Conservation (phyloP, 2,329 filamentous ascomycete species). For the Alternaria metachromatica region DNA sequence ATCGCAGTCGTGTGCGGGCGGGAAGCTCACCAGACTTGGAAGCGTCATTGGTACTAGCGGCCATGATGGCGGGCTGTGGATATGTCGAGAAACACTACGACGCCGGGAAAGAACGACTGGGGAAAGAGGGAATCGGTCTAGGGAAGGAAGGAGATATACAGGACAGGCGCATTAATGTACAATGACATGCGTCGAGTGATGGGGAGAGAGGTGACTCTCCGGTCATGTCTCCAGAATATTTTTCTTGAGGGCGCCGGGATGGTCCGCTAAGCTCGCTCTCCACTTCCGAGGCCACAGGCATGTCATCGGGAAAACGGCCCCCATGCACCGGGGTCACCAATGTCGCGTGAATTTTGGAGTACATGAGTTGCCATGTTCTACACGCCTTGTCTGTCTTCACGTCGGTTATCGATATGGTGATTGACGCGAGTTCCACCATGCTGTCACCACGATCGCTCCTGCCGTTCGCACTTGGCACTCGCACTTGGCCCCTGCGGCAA, state of each 20-base stretch:
- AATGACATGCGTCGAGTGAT: constrained; percentile 32
- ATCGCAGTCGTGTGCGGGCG: constrained; percentile 16
- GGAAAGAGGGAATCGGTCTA: constrained; percentile 32
- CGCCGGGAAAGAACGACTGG: constrained; percentile 26
- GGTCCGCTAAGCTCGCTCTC: constrained; percentile 27
- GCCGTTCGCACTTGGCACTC: constrained; percentile 1
- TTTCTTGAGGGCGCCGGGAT: constrained; percentile 33
- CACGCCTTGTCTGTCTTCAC: not conserved
- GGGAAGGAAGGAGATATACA: constrained; percentile 34
- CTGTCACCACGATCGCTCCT: not conserved
- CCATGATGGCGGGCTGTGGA: constrained; percentile 35
- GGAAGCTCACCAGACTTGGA: constrained; percentile 45
- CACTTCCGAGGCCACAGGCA: constrained; percentile 18
- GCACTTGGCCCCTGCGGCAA: constrained; percentile 7
- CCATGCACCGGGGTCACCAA: not conserved
- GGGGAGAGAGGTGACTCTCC: constrained; percentile 5
- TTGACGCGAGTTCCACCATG: not conserved
- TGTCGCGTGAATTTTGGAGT: not conserved
- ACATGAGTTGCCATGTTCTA: not conserved
- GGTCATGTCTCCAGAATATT: constrained; percentile 32
- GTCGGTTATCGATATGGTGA: not conserved
- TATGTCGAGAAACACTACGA: constrained; percentile 19
- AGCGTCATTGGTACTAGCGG: constrained; percentile 47
- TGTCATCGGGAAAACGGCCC: constrained; percentile 13
- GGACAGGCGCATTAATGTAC: constrained; percentile 44